Base-by-base conservation (phyloP, 768 basidiomycete genomes). In the Suillus weaverae region DNA sequence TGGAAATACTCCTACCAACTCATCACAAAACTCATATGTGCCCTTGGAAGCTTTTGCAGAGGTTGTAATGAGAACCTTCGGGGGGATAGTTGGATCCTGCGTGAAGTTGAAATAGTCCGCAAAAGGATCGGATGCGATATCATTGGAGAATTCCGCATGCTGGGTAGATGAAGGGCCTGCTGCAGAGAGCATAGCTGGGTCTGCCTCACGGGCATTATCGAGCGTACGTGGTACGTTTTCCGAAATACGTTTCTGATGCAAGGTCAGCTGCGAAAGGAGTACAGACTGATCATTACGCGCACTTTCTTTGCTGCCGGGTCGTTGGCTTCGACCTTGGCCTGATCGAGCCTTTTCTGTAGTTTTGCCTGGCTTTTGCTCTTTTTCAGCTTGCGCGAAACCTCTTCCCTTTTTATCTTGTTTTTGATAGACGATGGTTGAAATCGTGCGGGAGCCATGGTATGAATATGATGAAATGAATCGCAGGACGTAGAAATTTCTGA, bases 21-120 rank as follows among this genome's bases (percentile, higher is more conserved):
- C 97, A 67, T 96, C 94, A 70, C 94, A 94, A 74, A 99, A 95
- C 38, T 92, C 89, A 68, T 95, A 97, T 1, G 95, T 97, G 20
- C 85, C 78, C 72, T 91, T 92, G n/a, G 92, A 91, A 6, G 94
- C 91, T 68, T 91, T 92, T 18, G 89, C 86, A 0, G 92, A 94
- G 6, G 96, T 98, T 4, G 96, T 98, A 56, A 98, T 86, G 60
- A 98, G 82, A 60, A 97, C 85, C 77, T 92, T 97, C 3, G 94
- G 92, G 5, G 95, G 94, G 1, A 89, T 75, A 20, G 79, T 82
- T 3, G 91, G 89, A 70, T 91, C 88, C 51, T 86, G 84, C 26
- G 84, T 76, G 22, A 87, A 84, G 35, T 84, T 81, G 73, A 94
- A 94, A 71, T 93, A 94, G 3, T 86, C 83, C 5, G 92, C 85